Base-by-base conservation (phyloP, 306 rosid species). In the Sesbania bispinosa region DNA sequence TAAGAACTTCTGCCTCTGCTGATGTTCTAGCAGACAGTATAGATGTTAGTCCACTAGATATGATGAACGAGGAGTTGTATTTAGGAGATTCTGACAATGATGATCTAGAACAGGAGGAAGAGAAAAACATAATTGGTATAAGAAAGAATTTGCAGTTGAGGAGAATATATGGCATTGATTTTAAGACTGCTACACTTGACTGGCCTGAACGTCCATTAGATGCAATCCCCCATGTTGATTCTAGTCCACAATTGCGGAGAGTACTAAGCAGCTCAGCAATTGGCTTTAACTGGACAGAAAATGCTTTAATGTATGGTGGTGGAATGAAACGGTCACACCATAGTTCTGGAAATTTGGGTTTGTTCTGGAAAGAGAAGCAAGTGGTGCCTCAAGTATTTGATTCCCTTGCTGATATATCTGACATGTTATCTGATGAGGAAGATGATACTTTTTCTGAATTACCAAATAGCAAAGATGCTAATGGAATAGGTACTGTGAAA, bases 121-220 rank as follows among this genome's bases (percentile, higher is more conserved):
- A 83, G 39, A 63, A 69, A 60, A 77, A 42, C 70, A 77, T 64
- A 65, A 65, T 80, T 39, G 78, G 71, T 18, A 45, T 53, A 3
- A 80, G 85, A 30, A 78, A 60, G 58, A 84, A 74, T 69, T 67
- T 87, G 32, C 82, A 67, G 53, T 74, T 85, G 77, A 73, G 61
- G 52, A 87, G 86, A 79, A 73, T 77, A 42, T 73, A 85, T 54
- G 91, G 86, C 45, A 48, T 82, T 29, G 97, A 87, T 86, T 83
- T 58, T 45, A 79, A 86, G 55, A 74, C 77, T 15, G 73, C 77
- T 15, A 75, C 77, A 61, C 71, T 94, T 70, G 96, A 89, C 67
- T 94, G 97, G 98, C 97, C 97, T 18, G 98, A 90, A 62, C 80
- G 27, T 57, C 84, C 97, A 38, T 73, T 87, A 67, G 94, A 90